Evolutionary conservation across 2,329 filamentous ascomycete species (phyloP), one percentile per base, ranked within the genome.

Genomic region (Ramularia collo-cygni): DNA sequence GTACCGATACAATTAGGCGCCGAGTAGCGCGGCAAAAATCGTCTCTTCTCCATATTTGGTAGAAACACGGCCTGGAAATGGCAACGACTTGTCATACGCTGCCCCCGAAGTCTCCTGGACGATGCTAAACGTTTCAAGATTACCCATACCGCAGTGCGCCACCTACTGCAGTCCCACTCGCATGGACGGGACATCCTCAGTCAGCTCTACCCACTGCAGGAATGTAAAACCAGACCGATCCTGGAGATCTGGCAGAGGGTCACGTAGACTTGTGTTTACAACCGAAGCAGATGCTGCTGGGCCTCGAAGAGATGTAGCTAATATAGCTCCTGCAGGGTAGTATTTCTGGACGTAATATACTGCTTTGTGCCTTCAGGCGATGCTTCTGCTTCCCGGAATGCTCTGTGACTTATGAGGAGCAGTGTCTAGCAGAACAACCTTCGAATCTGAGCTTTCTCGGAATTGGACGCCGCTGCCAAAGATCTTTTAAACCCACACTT

Each of bases 141-240:
- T 39, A 4, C 12, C 8, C n/a, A 38, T 28, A 8, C 37, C 16
- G 9, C 32, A 35, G 16, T 41, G 39, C 14, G 38, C 34, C 10
- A 41, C 30, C 8, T 21, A 10, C 8, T 31, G 29, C n/a, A 42
- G 29, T 7, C 31, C 14, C 21, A 10, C 6, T 10, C 21, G 21
- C 21, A 24, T 24, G 6, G 21, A 24, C 21, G 21, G 21, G 10
- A 24, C 17, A 17, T 31, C 16, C 14, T 24, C 27, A 18, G 38
- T 43, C 8, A 44, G n/a, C 19, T 43, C 30, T 24, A 35, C 40
- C 8, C 31, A 49, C 14, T 44, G 28, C 17, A 51, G 37, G 12
- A 39, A 51, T 9, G 38, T 33, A 13, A 47, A 30, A 30, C 49
- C 48, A 4, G 43, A 47, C 32, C 34, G 41, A 9, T 38, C 41